Conservation (phyloP, 2,329 filamentous ascomycete genomes). For the Aspergillus bombycis region DNA sequence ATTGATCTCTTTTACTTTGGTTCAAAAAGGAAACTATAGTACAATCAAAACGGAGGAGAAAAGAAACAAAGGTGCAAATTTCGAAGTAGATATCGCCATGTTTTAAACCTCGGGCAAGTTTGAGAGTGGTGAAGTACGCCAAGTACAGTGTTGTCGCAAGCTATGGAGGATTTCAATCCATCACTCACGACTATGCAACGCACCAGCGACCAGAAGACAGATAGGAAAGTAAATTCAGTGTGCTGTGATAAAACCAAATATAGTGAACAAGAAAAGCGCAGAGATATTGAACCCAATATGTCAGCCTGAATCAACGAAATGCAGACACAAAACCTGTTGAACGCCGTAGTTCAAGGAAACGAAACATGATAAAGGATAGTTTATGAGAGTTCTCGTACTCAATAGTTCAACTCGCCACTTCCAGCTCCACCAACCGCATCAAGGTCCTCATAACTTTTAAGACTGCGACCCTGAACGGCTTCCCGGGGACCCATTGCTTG, state of each 20-base stretch:
- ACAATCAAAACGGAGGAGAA: slow-evolving; percentile 9
- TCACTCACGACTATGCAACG: background rate
- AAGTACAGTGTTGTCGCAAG: background rate
- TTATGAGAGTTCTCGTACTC: slow-evolving; percentile 23
- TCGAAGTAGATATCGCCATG: background rate
- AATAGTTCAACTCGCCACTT: slow-evolving; percentile 89
- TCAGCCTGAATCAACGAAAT: slow-evolving; percentile 5
- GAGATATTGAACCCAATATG: slow-evolving; percentile 7
- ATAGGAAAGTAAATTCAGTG: background rate
- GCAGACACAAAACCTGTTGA: slow-evolving; percentile 10
- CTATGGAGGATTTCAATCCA: background rate
- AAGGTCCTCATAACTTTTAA: slow-evolving; percentile 97
- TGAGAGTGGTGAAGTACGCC: background rate
- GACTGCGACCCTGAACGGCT: slow-evolving; percentile 85
- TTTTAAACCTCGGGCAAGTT: slow-evolving; percentile 5
- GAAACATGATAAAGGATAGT: background rate
- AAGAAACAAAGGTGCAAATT: slow-evolving; percentile 11
- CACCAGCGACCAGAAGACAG: background rate
- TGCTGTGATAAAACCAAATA: slow-evolving; percentile 1
- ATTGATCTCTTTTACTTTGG: background rate
- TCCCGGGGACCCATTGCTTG: slow-evolving; percentile 80
- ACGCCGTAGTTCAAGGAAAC: slow-evolving; percentile 16
- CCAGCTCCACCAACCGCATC: slow-evolving; percentile 79
- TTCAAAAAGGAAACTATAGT: slow-evolving; percentile 12
- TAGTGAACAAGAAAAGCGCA: background rate